Base-by-base conservation (phyloP, 2,329 filamentous ascomycete species). In the Gaeumannomyces sp. region DNA sequence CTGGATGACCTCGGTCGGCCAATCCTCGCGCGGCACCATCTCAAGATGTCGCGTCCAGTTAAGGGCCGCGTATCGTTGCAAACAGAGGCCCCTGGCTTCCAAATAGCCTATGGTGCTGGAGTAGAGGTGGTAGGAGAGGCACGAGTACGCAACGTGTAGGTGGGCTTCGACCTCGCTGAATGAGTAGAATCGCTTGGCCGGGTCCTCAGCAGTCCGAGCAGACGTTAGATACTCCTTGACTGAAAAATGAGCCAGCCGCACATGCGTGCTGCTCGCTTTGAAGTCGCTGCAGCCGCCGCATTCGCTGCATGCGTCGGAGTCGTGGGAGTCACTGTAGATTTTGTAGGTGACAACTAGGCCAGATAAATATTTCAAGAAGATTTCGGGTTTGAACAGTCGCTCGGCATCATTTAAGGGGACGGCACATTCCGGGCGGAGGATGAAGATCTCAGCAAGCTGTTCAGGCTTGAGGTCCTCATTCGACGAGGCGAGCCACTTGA, bases 401-500 rank as follows among this genome's bases (percentile, higher is more conserved):
- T 28, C 27, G 8, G 22, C 27, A 11, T 58, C 56, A 16, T 58
- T 28, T 25, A 28, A 3, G n/a, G 27, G 56, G n/a, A 28, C n/a
- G 27, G n/a, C 27, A 28, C 56, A 16, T 2, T 58, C 56, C 2
- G 56, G 56, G 14, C 27, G n/a, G n/a, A 58, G 10, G 56, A 28
- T 28, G 27, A 58, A 58, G 22, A 58, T 58, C 56, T n/a, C 56
- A 3, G 56, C n/a, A 7, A 58, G n/a, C 14, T 58, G 3, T 3
- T 58, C n/a, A 4, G 27, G 56, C 22, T 8, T 3, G 56, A 58
- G 56, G 3, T 3, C 8, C 3, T 4, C 3, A 7, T 25, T 25
- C 56, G 56, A 58, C 10, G 27, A 58, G n/a, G 22, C 56, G n/a
- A 58, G 56, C 56, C 56, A 58, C 14, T 58, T 58, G 22, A 58